A percentile compares a stretch with the other conserved stretches of the same genome.
phyloP scores from a whole-genome alignment of 2,329 filamentous ascomycete species.

The Exophiala sp. region DNA sequence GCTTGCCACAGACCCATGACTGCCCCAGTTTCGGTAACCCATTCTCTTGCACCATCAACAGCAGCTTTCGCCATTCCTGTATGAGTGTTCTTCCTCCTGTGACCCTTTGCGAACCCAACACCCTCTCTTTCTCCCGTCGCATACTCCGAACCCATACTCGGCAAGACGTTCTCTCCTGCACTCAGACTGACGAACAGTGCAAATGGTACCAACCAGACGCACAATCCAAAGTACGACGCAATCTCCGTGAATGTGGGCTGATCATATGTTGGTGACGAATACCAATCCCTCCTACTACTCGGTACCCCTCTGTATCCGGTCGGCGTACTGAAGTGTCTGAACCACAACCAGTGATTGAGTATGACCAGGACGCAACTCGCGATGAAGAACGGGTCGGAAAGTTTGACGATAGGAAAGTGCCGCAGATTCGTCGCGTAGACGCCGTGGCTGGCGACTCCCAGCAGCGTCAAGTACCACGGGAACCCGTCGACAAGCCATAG shows the following conservation, averaged over 20 bases:
- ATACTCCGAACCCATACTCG: constrained; percentile 80
- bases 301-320: constrained; percentile 46
- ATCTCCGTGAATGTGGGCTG: constrained; percentile 89
- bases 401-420: constrained; percentile 71
- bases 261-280: constrained; percentile 39
- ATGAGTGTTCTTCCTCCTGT: constrained; percentile 45
- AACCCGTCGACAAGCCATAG: constrained; percentile 82
- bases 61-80: constrained; percentile 61
- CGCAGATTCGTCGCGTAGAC: constrained; percentile 86
- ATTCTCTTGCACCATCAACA: constrained; percentile 58
- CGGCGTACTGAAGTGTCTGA: constrained; percentile 77
- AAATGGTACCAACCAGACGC: constrained; percentile 95
- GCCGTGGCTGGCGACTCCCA: constrained; percentile 76
- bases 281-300: constrained; percentile 24
- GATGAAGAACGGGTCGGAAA: constrained; percentile 83
- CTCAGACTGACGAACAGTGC: constrained; percentile 90
- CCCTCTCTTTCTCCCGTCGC: constrained; percentile 51
- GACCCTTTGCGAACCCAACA: constrained; percentile 30
- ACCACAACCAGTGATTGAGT: constrained; percentile 92
- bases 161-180: constrained; percentile 90
- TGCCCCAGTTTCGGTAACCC: constrained; percentile 61
- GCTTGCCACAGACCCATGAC: constrained; percentile 61
- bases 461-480: constrained; percentile 66
- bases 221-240: constrained; percentile 91
- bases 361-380: constrained; percentile 80